These are phyloP conservation scores for Pisolithus microcarpus DNA, from an alignment of 768 basidiomycete species.

Conservation along the genomic window DNA sequence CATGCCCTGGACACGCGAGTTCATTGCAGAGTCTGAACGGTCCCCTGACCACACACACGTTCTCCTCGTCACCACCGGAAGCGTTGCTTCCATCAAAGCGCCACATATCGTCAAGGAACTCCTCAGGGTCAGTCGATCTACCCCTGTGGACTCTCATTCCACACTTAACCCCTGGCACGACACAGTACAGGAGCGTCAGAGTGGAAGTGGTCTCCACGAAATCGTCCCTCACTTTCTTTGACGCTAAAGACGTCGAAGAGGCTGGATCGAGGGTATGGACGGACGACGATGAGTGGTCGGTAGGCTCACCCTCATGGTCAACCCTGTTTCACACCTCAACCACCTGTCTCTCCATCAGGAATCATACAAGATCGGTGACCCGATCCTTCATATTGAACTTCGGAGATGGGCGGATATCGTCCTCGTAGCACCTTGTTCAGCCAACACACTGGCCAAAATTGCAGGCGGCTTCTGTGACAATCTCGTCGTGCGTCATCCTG, in stretches of 20 bases:
- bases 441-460: conserved; percentile 94
- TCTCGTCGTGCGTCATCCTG: conserved; percentile 47
- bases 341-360: conserved; percentile 35
- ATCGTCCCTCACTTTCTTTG: conserved; percentile 71
- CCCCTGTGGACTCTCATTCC: not conserved
- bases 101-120: conserved; percentile 83
- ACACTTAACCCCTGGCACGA: not conserved
- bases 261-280: conserved; percentile 70
- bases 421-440: conserved; percentile 90
- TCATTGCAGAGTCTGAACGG: conserved; percentile 24
- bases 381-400: conserved; percentile 94
- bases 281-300: conserved; percentile 90
- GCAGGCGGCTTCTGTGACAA: conserved; percentile 87
- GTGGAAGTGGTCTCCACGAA: conserved; percentile 83
- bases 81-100: conserved; percentile 90
- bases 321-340: not conserved
- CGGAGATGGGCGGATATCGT: conserved; percentile 93
- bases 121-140: conserved; percentile 47
- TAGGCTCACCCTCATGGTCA: conserved; percentile 32
- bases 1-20: conserved; percentile 3
- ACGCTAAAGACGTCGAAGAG: conserved; percentile 40
- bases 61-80: conserved; percentile 84
- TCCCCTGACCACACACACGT: conserved; percentile 43
- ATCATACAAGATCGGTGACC: conserved; percentile 74
- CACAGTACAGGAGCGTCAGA: conserved; percentile 64